Base-by-base conservation (phyloP, 1,139 yeast species). In the Candida smagusa region DNA sequence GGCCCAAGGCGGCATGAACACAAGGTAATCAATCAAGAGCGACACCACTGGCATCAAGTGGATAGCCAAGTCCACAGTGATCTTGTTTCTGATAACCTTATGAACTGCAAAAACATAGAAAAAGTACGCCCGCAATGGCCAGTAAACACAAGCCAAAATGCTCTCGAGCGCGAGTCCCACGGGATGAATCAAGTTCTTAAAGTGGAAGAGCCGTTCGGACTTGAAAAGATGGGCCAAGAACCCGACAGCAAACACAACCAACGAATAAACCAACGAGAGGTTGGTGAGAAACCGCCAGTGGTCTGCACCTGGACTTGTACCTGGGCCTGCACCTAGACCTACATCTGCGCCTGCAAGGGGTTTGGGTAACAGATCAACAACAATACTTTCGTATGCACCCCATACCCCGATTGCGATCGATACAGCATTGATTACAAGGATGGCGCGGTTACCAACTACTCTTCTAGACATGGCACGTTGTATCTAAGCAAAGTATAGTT, bases 261-360 rank as follows among this genome's bases (percentile, higher is more conserved):
- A 47, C 1, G 86, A 73, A 25, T 72, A 59, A 0, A 59, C 57
- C 16, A 82, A 47, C 33, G 84, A 74, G 9, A 81, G 53, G 52
- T 81, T 82, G 9, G 92, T 83, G 35, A 83, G 63, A 53, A 83
- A 83, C 54, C 83, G 89, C 63, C 74, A 74, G 41, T 73, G 82
- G 1, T 89, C 90, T 0, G 79, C 89, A 9, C 58, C 56, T n/a
- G n/a, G n/a, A n/a, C n/a, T n/a, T n/a, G n/a, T n/a, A n/a, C n/a
- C n/a, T n/a, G n/a, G n/a, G n/a, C n/a, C n/a, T n/a, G n/a, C n/a
- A n/a, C n/a, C n/a, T n/a, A n/a, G n/a, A n/a, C n/a, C n/a, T n/a
- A n/a, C n/a, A n/a, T n/a, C n/a, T n/a, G n/a, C n/a, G n/a, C n/a
- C n/a, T 4, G 50, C 61, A 28, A 82, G 56, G 33, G 62, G 65